Conservation (phyloP, 169 alveolate species). For the Cystoisospora suis region DNA sequence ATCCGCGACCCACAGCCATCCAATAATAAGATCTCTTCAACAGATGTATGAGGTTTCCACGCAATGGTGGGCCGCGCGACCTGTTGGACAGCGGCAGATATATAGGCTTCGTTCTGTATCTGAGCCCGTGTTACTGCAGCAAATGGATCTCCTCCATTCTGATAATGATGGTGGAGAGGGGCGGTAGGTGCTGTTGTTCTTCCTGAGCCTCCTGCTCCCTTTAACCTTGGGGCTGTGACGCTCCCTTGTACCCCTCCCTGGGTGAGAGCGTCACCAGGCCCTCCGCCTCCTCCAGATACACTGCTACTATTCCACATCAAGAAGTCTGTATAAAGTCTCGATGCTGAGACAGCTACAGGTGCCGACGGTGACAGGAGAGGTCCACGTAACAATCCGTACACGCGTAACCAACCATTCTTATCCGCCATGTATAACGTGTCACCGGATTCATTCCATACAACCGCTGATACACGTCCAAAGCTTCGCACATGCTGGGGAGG, state of each 20-base stretch:
- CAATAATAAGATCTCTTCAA: background rate
- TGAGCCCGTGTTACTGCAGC: background rate
- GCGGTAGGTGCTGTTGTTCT: too few relatives aligned
- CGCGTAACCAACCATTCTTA: conserved; percentile 38
- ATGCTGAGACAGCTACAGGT: conserved; percentile 49
- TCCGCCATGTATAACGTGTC: conserved; percentile 48
- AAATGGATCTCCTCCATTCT: too few relatives aligned
- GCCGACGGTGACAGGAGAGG: conserved; percentile 62
- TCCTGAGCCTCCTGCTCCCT: too few relatives aligned
- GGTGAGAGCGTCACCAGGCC: background rate
- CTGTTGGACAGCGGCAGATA: conserved; percentile 5
- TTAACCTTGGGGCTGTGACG: background rate
- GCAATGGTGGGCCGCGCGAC: conserved; percentile 14
- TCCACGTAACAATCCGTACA: conserved; percentile 52
- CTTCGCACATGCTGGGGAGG: conserved; percentile 18
- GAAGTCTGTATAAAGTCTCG: too few relatives aligned
- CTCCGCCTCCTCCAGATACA: background rate
- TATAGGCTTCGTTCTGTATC: background rate
- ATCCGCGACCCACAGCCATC: conserved; percentile 8
- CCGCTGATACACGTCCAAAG: conserved; percentile 30
- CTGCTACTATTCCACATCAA: too few relatives aligned
- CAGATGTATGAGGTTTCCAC: background rate
- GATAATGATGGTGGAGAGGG: background rate
- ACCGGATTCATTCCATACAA: conserved; percentile 50
- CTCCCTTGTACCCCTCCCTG: background rate